These are phyloP conservation scores for Moesziomyces sp. DNA, from an alignment of 1,284 basidiomycete genomes.

Conservation along the genomic window DNA sequence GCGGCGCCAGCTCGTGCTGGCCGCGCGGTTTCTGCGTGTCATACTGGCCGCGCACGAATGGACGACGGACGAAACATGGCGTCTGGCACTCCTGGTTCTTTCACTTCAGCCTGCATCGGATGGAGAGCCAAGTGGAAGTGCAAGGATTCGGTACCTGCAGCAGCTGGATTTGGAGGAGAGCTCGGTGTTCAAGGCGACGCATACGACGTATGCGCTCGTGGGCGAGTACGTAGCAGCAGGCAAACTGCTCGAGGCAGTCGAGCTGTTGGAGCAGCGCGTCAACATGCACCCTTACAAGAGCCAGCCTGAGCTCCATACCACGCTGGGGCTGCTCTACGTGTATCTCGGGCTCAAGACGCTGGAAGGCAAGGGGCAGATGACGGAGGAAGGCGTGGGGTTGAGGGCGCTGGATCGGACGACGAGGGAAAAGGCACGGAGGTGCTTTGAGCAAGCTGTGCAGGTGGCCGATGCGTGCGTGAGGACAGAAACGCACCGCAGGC, in stretches of 20 bases:
- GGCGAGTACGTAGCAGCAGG: constrained; percentile 15
- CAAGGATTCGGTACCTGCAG: constrained; percentile 5
- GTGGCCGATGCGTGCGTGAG: not conserved
- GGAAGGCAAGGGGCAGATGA: not conserved
- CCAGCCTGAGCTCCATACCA: constrained; percentile 16
- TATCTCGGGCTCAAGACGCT: constrained; percentile 20
- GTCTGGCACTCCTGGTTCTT: constrained; percentile 3
- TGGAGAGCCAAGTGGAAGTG: not conserved
- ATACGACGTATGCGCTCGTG: constrained; percentile 15
- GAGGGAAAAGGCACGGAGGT: constrained; percentile 12
- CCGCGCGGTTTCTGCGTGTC: constrained; percentile 16
- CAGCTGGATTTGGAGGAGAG: constrained; percentile 13
- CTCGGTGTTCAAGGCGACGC: constrained; percentile 14
- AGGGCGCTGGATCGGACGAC: constrained; percentile 22
- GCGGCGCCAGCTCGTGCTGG: constrained; percentile 8
- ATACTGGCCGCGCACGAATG: constrained; percentile 34
- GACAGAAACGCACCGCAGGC: constrained; percentile 12
- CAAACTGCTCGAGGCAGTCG: constrained; percentile 27
- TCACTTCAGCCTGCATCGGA: not conserved
- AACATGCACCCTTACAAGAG: constrained; percentile 31
- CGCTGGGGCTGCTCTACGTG: constrained; percentile 36
- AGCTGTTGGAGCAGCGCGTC: constrained; percentile 26
- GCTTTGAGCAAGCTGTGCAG: constrained; percentile 27
- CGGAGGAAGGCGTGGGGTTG: constrained; percentile 5
- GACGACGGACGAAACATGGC: constrained; percentile 14